A percentile compares a stretch with the other conserved stretches of the same genome.
phyloP scores from a whole-genome alignment of 225 moss, liverwort and hornwort genomes.

The Straminergon stramineum region DNA sequence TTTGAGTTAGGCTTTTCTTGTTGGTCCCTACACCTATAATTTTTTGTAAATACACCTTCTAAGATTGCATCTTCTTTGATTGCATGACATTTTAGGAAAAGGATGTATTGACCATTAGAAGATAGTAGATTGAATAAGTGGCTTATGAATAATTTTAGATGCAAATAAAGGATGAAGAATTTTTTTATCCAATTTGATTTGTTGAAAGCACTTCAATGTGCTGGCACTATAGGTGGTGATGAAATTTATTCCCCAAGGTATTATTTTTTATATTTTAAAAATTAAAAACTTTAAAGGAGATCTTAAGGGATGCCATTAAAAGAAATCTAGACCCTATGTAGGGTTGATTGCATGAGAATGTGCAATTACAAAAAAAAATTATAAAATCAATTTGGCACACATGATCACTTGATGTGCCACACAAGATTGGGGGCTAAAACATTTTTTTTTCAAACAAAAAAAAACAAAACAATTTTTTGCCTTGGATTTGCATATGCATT shows the following conservation, averaged over 20 bases:
- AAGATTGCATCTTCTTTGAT: fast-evolving
- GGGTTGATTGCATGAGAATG: too few species aligned
- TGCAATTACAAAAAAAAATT: too few species aligned
- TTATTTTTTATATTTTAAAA: too few species aligned
- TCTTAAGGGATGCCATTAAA: too few species aligned
- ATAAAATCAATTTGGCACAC: too few species aligned
- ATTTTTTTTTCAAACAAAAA: too few species aligned
- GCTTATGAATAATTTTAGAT: not conserved
- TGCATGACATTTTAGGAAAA: not conserved
- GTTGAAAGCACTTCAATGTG: not conserved
- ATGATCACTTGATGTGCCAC: too few species aligned
- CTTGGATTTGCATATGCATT: too few species aligned
- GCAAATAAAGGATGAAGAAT: not conserved
- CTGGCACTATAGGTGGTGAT: not conserved
- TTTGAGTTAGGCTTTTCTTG: not conserved
- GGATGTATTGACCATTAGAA: not conserved
- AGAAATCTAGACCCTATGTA: too few species aligned
- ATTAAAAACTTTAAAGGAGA: not conserved
- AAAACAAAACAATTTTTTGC: too few species aligned
- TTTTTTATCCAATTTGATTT: not conserved
- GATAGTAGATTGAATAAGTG: fast-evolving
- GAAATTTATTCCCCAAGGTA: not conserved
- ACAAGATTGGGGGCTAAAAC: too few species aligned
- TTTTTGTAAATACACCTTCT: too few species aligned
- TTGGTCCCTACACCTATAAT: not conserved